Evolutionary conservation across 108 stramenopile genomes (phyloP).

Genomic region (Chaetoceros muelleri): DNA sequence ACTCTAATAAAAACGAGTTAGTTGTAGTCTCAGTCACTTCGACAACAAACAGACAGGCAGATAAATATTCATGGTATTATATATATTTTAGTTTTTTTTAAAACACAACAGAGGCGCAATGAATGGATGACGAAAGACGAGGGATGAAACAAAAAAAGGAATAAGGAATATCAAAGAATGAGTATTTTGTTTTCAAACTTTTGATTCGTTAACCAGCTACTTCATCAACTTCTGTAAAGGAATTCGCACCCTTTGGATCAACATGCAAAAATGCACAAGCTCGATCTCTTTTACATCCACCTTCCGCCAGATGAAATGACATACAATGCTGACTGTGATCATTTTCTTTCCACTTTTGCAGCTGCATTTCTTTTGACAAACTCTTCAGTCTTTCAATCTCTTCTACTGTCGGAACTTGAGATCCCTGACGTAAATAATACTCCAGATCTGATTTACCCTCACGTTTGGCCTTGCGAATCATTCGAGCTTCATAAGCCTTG

Average conservation of each 20-base stretch:
- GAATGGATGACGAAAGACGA: too few relatives aligned
- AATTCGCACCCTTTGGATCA: constrained; percentile 32
- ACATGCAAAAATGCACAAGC: constrained; percentile 88
- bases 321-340: constrained; percentile 84
- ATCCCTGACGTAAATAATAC: constrained; percentile 72
- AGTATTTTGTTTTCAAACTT: too few relatives aligned
- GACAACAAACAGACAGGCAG: too few relatives aligned
- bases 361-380: constrained; percentile 32
- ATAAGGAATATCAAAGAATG: too few relatives aligned
- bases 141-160: too few relatives aligned
- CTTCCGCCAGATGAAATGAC: constrained; percentile 51
- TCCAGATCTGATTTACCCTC: constrained; percentile 68
- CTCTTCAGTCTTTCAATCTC: constrained; percentile 36
- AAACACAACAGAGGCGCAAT: too few relatives aligned
- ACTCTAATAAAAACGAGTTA: too few relatives aligned
- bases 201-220: constrained; percentile 36
- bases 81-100: too few relatives aligned
- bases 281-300: constrained; percentile 58
- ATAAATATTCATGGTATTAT: too few relatives aligned
- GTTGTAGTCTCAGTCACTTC: too few relatives aligned
- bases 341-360: constrained; percentile 64
- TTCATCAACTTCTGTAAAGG: constrained; percentile 34
- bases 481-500: constrained; percentile 78
- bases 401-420: constrained; percentile 50
- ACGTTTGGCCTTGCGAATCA: constrained; percentile 91